phyloP scores from a whole-genome alignment of 1,284 basidiomycete genomes.

The Ceratobasidium sp. region DNA sequence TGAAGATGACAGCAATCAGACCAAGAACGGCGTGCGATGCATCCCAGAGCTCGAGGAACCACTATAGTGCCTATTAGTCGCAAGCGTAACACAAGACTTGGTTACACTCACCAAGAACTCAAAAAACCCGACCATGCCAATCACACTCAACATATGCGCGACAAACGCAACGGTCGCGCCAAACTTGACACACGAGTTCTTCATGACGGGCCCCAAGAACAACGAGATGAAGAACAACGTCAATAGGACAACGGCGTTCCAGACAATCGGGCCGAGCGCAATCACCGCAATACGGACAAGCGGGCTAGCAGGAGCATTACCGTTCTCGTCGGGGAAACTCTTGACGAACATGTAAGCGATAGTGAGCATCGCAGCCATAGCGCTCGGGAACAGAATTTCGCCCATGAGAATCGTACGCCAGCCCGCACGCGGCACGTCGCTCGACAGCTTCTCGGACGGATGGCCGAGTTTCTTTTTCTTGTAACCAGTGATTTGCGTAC shows the following conservation, averaged over 20 bases:
- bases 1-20: slow-evolving; percentile 85
- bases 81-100: slow-evolving; percentile 25
- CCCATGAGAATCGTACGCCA: slow-evolving; percentile 91
- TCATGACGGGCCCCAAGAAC: slow-evolving; percentile 92
- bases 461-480: slow-evolving; percentile 96
- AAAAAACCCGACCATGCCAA: slow-evolving; percentile 92
- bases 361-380: slow-evolving; percentile 85
- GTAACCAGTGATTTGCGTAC: slow-evolving; percentile 97
- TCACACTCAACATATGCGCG: slow-evolving; percentile 81
- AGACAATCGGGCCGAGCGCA: slow-evolving; percentile 93
- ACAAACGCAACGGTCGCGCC: slow-evolving; percentile 91
- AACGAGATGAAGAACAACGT: slow-evolving; percentile 90
- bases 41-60: slow-evolving; percentile 96
- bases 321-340: slow-evolving; percentile 82
- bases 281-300: slow-evolving; percentile 94
- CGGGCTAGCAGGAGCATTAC: slow-evolving; percentile 75
- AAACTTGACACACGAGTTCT: slow-evolving; percentile 85
- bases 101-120: slow-evolving; percentile 92
- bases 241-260: slow-evolving; percentile 91
- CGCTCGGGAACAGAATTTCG: slow-evolving; percentile 87
- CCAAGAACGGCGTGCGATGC: slow-evolving; percentile 91
- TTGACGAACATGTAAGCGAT: slow-evolving; percentile 72
- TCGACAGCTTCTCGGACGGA: slow-evolving; percentile 93
- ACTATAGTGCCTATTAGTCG: slow-evolving; percentile 63
- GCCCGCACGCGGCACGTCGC: slow-evolving; percentile 89